Base-by-base conservation (phyloP, 2,329 filamentous ascomycete species). In the Pestalotiopsis sp. region DNA sequence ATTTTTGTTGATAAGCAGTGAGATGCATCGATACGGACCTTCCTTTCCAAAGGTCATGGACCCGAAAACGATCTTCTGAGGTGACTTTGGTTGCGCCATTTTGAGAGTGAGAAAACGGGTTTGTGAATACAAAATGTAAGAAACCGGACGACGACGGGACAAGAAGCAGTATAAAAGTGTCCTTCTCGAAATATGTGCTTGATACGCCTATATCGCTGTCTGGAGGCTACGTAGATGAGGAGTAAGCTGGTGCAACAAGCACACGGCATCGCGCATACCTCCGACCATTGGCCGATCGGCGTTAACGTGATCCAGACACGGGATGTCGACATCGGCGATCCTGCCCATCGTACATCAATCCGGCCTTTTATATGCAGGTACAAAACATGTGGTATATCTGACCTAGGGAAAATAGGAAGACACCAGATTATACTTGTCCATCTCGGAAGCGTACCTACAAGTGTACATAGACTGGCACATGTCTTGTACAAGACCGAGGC, bases 11-110 rank as follows among this genome's bases (percentile, higher is more conserved):
- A 39, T 25, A 39, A 27, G 58, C 2, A 11, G 52, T 23, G 31
- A 14, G 38, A 13, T 20, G 6, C 11, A 14, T 17, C 17, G 41
- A 20, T 66, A 11, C 23, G 7, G 13, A 45, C 64, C 64, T 36
- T 66, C 64, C 3, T 66, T 66, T 14, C 64, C 64, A 13, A 66
- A 27, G 7, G 64, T 66, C 64, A 66, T 66, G 11, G 64, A 27
- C 7, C 64, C 64, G 23, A 66, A 66, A 23, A 66, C 64, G 12
- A 66, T 66, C 52, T 41, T 59, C 12, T 56, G 64, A 2, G 23
- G 17, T 25, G 64, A 66, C 23, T 39, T 66, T 60, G 56, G 20
- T 20, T 66, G n/a, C 9, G 64, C 56, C 64, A 66, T 66, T 12
- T 9, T 66, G 41, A 39, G 12, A 4, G 2, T 20, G 4, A 13